phyloP scores from a whole-genome alignment of 768 basidiomycete species.

The Obba rivulosa region DNA sequence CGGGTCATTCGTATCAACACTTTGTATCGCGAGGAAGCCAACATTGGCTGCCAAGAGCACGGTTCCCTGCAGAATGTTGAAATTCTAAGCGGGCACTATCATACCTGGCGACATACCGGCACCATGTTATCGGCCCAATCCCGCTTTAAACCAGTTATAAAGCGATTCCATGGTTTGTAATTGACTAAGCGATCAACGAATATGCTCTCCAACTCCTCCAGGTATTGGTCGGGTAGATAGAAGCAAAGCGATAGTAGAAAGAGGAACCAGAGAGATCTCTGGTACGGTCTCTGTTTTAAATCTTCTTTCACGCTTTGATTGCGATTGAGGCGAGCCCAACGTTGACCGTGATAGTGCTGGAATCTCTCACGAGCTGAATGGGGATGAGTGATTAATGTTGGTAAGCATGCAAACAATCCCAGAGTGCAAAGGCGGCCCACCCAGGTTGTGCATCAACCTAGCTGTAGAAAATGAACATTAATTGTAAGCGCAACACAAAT shows the following conservation, averaged over 20 bases:
- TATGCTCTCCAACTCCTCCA: constrained; percentile 39
- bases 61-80: constrained; percentile 36
- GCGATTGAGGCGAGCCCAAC: constrained; percentile 35
- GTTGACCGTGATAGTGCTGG: constrained; percentile 39
- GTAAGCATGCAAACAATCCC: neutral
- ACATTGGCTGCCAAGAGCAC: constrained; percentile 58
- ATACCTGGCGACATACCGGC: constrained; percentile 32
- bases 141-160: constrained; percentile 37
- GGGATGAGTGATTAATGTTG: neutral
- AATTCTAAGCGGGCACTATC: neutral
- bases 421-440: too few species aligned
- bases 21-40: constrained; percentile 51
- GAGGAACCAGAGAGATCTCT: constrained; percentile 33
- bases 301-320: constrained; percentile 27
- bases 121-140: constrained; percentile 52
- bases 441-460: too few species aligned
- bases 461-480: too few species aligned
- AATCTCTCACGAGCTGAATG: constrained; percentile 29
- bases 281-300: constrained; percentile 7
- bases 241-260: constrained; percentile 42
- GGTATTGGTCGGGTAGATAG: constrained; percentile 42
- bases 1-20: constrained; percentile 23
- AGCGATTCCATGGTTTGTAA: constrained; percentile 38
- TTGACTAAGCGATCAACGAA: constrained; percentile 44
- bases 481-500: neutral